Evolutionary conservation across 2,329 filamentous ascomycete genomes (phyloP).

Genomic region (Pseudocercospora pini-densiflorae): DNA sequence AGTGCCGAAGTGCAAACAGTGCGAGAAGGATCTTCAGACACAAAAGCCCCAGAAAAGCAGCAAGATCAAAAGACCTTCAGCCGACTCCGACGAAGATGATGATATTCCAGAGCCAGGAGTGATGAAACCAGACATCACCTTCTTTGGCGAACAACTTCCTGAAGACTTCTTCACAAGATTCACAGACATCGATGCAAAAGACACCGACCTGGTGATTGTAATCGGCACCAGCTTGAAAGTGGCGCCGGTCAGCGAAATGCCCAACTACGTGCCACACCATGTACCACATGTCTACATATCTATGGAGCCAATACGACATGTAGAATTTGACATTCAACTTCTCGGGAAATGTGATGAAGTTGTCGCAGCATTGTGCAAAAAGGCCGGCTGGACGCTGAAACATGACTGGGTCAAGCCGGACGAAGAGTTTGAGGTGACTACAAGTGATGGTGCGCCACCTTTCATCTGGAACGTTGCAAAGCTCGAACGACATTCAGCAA

Average conservation of each 20-base stretch:
- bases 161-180: conserved; percentile 81
- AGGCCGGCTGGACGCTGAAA: conserved; percentile 73
- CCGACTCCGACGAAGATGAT: conserved; percentile 63
- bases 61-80: conserved; percentile 51
- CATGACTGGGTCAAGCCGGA: conserved; percentile 59
- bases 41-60: conserved; percentile 36
- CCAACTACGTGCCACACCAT: conserved; percentile 37
- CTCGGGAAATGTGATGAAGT: conserved; percentile 95
- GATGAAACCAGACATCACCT: conserved; percentile 98
- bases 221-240: conserved; percentile 97
- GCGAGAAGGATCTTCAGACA: conserved; percentile 61
- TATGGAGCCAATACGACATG: conserved; percentile 73
- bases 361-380: conserved; percentile 81
- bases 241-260: conserved; percentile 88
- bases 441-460: neutral
- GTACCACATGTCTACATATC: conserved; percentile 44
- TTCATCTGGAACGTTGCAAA: neutral
- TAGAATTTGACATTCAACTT: conserved; percentile 95
- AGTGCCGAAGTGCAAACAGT: conserved; percentile 78
- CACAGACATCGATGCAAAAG: conserved; percentile 77
- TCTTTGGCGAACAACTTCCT: conserved; percentile 91
- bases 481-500: neutral
- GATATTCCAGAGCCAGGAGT: conserved; percentile 72
- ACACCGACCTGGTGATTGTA: conserved; percentile 87
- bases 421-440: neutral